Conservation (phyloP, 2,329 filamentous ascomycete species). For the Exophiala sp. region DNA sequence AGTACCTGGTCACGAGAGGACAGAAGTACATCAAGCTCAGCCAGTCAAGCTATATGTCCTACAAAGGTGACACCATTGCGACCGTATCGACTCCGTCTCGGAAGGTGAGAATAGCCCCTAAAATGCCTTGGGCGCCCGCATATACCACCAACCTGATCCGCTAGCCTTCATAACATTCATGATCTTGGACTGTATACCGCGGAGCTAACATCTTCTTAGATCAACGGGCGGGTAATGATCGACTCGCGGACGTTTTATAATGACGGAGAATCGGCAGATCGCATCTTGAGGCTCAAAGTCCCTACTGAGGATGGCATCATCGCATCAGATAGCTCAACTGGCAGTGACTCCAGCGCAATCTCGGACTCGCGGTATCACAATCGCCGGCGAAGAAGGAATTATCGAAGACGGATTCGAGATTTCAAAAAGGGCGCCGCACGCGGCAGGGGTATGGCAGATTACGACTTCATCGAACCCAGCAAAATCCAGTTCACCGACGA, state of each 20-base stretch:
- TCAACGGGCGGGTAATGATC: slow-evolving; percentile 1
- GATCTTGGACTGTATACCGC: too few species aligned
- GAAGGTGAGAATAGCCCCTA: background rate
- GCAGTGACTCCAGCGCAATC: background rate
- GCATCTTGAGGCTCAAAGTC: background rate
- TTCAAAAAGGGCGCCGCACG: background rate
- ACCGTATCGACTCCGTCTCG: background rate
- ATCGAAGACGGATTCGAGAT: background rate
- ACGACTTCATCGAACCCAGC: background rate
- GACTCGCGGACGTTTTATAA: background rate
- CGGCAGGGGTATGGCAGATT: background rate
- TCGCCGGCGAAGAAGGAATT: background rate
- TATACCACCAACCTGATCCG: background rate
- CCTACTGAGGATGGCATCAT: background rate
- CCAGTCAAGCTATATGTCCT: background rate
- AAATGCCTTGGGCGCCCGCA: background rate
- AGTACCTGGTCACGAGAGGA: background rate
- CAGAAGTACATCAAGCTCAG: slow-evolving; percentile 1
- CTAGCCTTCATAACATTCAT: too few species aligned
- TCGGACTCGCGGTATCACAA: background rate
- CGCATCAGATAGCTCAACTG: background rate
- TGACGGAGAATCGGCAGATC: background rate
- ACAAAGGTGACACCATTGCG: background rate
- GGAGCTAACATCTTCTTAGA: background rate
- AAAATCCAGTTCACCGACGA: background rate